These are phyloP conservation scores for Fusarium sacchari DNA, from an alignment of 2,329 filamentous ascomycete genomes.

Conservation along the genomic window DNA sequence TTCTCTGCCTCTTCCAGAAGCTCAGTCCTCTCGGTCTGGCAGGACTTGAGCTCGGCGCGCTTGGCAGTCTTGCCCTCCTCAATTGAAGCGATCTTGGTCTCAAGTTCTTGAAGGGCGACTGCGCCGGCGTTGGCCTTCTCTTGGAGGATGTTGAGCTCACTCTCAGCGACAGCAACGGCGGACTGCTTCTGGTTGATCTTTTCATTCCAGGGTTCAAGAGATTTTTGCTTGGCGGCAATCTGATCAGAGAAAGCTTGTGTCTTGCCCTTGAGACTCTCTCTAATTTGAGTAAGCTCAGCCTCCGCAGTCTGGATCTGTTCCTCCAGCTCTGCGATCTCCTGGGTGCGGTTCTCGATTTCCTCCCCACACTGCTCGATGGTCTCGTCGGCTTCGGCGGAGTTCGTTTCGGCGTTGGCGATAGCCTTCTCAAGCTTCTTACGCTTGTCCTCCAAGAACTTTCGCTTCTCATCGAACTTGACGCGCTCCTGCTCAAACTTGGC, in stretches of 20 bases:
- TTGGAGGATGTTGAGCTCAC: constrained; percentile 88
- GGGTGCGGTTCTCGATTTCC: constrained; percentile 79
- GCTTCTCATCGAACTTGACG: constrained; percentile 98
- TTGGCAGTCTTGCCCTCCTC: constrained; percentile 78
- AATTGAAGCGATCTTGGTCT: constrained; percentile 80
- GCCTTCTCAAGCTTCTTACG: constrained; percentile 95
- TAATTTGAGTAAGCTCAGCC: constrained; percentile 81
- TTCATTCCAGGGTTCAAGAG: constrained; percentile 93
- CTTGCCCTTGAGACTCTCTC: constrained; percentile 91
- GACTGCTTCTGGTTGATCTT: constrained; percentile 98
- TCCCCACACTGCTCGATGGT: constrained; percentile 80
- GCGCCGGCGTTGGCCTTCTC: constrained; percentile 91
- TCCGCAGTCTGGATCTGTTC: constrained; percentile 81
- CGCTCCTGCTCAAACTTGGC: constrained; percentile 94
- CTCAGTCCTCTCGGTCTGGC: constrained; percentile 75
- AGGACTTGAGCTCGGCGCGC: constrained; percentile 77
- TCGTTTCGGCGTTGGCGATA: constrained; percentile 79
- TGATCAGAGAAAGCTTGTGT: constrained; percentile 94
- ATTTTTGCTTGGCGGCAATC: constrained; percentile 91
- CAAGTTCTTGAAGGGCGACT: constrained; percentile 82
- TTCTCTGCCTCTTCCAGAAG: constrained; percentile 80
- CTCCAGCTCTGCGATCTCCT: constrained; percentile 82
- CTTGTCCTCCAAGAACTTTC: constrained; percentile 91
- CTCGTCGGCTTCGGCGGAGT: constrained; percentile 77
- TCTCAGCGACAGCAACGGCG: constrained; percentile 91